Conservation (phyloP, 306 rosid species). For the Hippophae tibetana region DNA sequence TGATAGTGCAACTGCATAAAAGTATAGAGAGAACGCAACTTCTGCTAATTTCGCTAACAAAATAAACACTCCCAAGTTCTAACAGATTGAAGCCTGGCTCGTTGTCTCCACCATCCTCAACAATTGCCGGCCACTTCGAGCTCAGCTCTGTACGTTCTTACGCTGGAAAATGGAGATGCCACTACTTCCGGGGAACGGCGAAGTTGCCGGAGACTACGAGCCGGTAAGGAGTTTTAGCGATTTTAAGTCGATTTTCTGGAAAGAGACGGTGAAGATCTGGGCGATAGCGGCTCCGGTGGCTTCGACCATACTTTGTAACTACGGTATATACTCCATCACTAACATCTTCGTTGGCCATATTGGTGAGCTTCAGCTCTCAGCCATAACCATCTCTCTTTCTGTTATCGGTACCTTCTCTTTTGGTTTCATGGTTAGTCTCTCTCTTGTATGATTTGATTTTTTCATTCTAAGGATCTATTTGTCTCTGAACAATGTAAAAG, state of each 20-base stretch:
- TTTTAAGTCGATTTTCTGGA: too few relatives aligned
- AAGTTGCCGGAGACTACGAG: too few relatives aligned
- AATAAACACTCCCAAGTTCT: too few relatives aligned
- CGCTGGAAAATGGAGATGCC: constrained; percentile 7
- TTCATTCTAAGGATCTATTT: neutral
- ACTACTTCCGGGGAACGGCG: constrained; percentile 10
- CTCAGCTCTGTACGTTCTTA: too few relatives aligned
- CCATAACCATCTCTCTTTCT: constrained; percentile 51
- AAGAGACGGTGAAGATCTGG: too few relatives aligned
- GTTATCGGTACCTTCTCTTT: constrained; percentile 61
- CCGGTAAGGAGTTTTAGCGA: too few relatives aligned
- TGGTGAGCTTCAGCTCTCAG: constrained; percentile 70
- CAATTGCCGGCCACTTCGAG: neutral
- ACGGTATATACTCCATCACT: constrained; percentile 43
- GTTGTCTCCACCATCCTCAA: neutral
- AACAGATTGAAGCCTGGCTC: neutral
- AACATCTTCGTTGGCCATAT: constrained; percentile 72
- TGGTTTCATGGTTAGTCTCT: constrained; percentile 41
- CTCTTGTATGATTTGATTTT: neutral
- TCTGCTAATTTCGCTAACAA: too few relatives aligned
- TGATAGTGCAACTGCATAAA: too few relatives aligned
- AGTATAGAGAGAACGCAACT: too few relatives aligned
- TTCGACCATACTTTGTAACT: constrained; percentile 27
- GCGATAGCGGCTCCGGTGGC: too few relatives aligned
- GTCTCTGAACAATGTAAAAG: neutral